phyloP scores from a whole-genome alignment of 305 asterid species.

The Caryopteris hybrid region DNA sequence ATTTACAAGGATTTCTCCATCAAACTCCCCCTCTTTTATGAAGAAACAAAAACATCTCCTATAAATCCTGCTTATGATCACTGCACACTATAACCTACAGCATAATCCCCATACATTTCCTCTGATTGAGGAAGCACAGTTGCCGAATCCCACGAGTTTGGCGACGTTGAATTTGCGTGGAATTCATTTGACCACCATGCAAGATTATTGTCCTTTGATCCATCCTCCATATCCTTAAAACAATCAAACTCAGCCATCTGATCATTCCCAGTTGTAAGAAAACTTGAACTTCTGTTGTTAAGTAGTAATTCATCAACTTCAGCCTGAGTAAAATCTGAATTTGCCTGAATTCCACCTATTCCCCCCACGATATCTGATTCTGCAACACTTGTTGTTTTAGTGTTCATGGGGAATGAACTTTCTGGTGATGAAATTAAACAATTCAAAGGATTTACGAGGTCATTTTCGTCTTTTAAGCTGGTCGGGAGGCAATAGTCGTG shows the following conservation, averaged over 20 bases:
- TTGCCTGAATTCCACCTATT: neutral
- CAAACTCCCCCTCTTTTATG: constrained; percentile 24
- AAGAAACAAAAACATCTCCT: constrained; percentile 12
- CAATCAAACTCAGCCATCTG: constrained; percentile 32
- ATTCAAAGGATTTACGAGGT: neutral
- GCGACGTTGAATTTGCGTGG: constrained; percentile 36
- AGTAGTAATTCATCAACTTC: constrained; percentile 36
- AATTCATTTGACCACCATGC: constrained; percentile 52
- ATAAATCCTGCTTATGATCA: neutral
- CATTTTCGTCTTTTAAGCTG: neutral
- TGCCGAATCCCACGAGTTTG: constrained; percentile 54
- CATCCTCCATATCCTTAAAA: constrained; percentile 36
- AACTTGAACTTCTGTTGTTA: no score
- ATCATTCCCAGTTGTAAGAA: no score
- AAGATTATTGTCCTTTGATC: constrained; percentile 17
- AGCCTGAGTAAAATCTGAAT: constrained; percentile 23
- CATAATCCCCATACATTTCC: constrained; percentile 37
- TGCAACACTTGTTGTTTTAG: no score
- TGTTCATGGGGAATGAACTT: neutral
- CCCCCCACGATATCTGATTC: neutral
- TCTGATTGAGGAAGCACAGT: constrained; percentile 31
- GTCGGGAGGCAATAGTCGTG: no score
- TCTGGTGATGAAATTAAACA: no score
- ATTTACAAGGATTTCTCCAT: constrained; percentile 30
- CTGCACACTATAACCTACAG: constrained; percentile 34